Conservation (phyloP, 2,329 filamentous ascomycete species). For the Cucurbitaria berberidis region DNA sequence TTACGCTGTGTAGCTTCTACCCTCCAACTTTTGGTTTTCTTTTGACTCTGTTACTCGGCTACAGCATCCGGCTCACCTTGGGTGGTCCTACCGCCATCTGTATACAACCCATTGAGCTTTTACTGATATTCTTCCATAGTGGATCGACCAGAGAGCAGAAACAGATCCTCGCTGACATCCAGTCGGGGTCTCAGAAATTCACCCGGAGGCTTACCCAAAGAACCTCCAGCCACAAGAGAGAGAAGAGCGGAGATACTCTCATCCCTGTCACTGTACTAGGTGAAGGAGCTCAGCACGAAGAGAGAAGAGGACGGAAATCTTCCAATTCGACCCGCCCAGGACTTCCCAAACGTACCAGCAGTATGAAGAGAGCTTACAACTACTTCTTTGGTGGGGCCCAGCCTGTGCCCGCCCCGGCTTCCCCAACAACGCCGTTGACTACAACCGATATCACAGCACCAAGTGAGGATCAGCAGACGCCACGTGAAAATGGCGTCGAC, state of each 20-base stretch:
- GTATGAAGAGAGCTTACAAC: conserved; percentile 50
- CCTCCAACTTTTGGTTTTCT: neutral
- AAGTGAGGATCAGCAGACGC: conserved; percentile 24
- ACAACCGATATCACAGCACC: conserved; percentile 30
- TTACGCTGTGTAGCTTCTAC: neutral
- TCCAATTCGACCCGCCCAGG: conserved; percentile 39
- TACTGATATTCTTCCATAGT: conserved; percentile 28
- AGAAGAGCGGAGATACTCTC: conserved; percentile 33
- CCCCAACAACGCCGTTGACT: conserved; percentile 36
- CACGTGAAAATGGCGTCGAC: conserved; percentile 36
- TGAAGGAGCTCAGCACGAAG: conserved; percentile 32
- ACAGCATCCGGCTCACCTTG: neutral
- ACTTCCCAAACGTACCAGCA: conserved; percentile 46
- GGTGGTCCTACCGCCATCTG: conserved; percentile 11
- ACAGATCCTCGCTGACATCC: conserved; percentile 49
- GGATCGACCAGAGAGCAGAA: conserved; percentile 46
- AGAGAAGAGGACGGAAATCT: conserved; percentile 43
- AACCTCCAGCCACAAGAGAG: conserved; percentile 28
- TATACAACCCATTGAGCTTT: neutral
- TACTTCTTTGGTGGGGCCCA: conserved; percentile 46
- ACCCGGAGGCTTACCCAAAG: conserved; percentile 37
- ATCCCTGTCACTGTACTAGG: conserved; percentile 39
- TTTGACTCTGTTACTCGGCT: neutral
- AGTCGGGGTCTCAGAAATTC: conserved; percentile 46
- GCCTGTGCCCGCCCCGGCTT: conserved; percentile 29